phyloP scores from a whole-genome alignment of 345 rosid genomes.

The Raphanus raphanistrum region DNA sequence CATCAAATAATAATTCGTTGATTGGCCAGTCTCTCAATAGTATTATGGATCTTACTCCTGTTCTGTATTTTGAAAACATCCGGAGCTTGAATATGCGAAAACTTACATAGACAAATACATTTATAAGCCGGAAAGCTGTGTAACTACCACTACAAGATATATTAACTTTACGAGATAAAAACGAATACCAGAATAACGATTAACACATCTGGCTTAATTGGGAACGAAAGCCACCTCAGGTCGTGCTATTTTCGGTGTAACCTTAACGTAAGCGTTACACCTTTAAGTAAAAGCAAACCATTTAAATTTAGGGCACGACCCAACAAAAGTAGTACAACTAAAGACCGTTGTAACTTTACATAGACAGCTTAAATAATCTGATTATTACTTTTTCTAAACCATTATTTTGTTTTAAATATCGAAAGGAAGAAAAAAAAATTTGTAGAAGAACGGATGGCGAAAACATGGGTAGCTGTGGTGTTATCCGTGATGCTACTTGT shows the following conservation, averaged over 20 bases:
- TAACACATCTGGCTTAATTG: no score
- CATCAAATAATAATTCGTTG: no score
- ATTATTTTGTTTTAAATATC: neutral
- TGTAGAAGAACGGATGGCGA: conserved; percentile 21
- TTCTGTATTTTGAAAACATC: neutral
- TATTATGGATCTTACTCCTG: neutral
- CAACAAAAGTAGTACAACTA: neutral
- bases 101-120: neutral
- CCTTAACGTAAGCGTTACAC: conserved; percentile 13
- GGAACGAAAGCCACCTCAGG: conserved; percentile 11
- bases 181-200: no score
- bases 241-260: conserved; percentile 18
- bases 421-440: neutral
- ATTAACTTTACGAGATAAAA: no score
- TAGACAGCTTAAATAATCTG: neutral
- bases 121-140: neutral
- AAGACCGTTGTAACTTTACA: neutral
- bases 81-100: neutral
- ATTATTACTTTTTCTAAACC: neutral
- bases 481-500: conserved; percentile 27
- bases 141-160: no score
- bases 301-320: neutral
- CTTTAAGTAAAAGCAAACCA: neutral
- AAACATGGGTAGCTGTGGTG: conserved; percentile 11
- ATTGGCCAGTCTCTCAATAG: neutral